Evolutionary conservation across 331 rosid genomes (phyloP).

Genomic region (Arachis monticola): DNA sequence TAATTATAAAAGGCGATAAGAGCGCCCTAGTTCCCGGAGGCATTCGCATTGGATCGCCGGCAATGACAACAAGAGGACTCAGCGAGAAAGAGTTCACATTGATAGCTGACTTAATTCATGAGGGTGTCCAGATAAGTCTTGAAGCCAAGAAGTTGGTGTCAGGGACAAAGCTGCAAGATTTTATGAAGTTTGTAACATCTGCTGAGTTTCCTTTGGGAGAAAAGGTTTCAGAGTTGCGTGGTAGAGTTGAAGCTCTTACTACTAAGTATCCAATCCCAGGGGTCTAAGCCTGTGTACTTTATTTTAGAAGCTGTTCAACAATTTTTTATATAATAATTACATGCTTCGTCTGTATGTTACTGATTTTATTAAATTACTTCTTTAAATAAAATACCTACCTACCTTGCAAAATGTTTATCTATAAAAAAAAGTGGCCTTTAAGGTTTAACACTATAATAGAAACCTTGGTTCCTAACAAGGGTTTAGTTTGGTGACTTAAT

Average conservation of each 20-base stretch:
- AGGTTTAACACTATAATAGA: neutral
- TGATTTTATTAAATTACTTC: slow-evolving; percentile 4
- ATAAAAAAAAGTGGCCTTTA: neutral
- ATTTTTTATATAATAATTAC: slow-evolving; percentile 37
- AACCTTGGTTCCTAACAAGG: neutral
- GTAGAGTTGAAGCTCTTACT: slow-evolving; percentile 82
- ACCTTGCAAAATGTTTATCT: neutral
- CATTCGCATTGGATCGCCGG: slow-evolving; percentile 96
- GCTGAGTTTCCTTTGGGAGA: slow-evolving; percentile 67
- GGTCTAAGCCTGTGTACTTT: slow-evolving; percentile 43
- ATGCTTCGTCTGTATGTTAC: neutral
- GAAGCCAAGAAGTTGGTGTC: slow-evolving; percentile 68
- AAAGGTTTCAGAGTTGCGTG: slow-evolving; percentile 60
- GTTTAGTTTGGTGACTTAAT: neutral
- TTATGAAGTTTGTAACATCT: slow-evolving; percentile 64
- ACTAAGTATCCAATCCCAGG: slow-evolving; percentile 86
- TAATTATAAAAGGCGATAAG: slow-evolving; percentile 67
- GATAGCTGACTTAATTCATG: slow-evolving; percentile 80
- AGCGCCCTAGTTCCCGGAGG: slow-evolving; percentile 95
- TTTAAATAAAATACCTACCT: neutral
- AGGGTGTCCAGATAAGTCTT: slow-evolving; percentile 73
- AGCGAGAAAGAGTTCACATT: slow-evolving; percentile 67
- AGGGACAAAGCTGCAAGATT: slow-evolving; percentile 86
- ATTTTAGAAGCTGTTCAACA: slow-evolving; percentile 8
- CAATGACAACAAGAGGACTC: slow-evolving; percentile 96